Evolutionary conservation across 495 filamentous ascomycete genomes (phyloP).

Genomic region (Bombardia bombarda): DNA sequence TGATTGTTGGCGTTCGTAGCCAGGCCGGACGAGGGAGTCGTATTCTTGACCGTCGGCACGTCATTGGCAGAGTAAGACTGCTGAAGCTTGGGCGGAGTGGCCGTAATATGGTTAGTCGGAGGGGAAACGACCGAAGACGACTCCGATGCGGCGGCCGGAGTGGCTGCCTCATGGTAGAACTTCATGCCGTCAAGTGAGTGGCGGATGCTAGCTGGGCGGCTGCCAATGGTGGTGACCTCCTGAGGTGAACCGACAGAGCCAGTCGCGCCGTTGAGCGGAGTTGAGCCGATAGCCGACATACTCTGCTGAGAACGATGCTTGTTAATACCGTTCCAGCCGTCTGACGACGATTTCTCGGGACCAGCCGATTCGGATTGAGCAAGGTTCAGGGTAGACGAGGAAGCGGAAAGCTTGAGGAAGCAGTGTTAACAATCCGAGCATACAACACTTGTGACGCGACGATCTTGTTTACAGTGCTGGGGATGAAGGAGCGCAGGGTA

Average conservation of each 20-base stretch:
- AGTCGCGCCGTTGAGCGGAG: slow-evolving; percentile 20
- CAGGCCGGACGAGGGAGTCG: slow-evolving; percentile 22
- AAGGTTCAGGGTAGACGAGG: slow-evolving; percentile 73
- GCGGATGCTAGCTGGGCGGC: slow-evolving; percentile 38
- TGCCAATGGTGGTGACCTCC: slow-evolving; percentile 32
- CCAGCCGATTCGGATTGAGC: slow-evolving; percentile 63
- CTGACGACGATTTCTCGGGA: slow-evolving; percentile 42
- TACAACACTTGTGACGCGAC: neutral
- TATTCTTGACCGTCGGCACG: slow-evolving; percentile 70
- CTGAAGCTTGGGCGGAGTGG: slow-evolving; percentile 61
- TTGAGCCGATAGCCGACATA: slow-evolving; percentile 57
- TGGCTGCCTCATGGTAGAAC: slow-evolving; percentile 19
- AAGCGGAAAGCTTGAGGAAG: slow-evolving; percentile 57
- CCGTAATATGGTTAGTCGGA: slow-evolving; percentile 32
- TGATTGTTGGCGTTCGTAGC: slow-evolving; percentile 50
- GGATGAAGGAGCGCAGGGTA: too few relatives aligned
- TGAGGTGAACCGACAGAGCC: slow-evolving; percentile 23
- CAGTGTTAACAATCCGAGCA: slow-evolving; percentile 8
- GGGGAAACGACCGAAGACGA: slow-evolving; percentile 27
- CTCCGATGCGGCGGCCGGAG: slow-evolving; percentile 14
- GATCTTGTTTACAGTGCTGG: too few relatives aligned
- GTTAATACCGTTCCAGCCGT: slow-evolving; percentile 56
- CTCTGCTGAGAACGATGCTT: slow-evolving; percentile 80
- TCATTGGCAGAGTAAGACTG: slow-evolving; percentile 88
- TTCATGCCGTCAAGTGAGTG: slow-evolving; percentile 44